A percentile compares a stretch with the other conserved stretches of the same genome.
phyloP scores from a whole-genome alignment of 805 yeast species.

The Ogataea angusta region DNA sequence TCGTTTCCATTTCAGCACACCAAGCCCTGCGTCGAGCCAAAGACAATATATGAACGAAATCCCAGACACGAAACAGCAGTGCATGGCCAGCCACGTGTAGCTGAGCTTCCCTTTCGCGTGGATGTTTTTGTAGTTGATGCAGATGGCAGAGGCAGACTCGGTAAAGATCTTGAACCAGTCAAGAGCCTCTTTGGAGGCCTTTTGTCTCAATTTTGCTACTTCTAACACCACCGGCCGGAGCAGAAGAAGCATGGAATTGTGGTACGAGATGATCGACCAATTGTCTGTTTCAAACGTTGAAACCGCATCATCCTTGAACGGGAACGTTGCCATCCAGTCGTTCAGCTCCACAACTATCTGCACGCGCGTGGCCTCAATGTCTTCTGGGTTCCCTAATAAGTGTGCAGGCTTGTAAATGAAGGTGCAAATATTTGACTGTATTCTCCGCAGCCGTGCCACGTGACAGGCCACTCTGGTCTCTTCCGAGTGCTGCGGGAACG shows the following conservation, averaged over 20 bases:
- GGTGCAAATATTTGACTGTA: conserved; percentile 34
- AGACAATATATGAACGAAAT: too few species aligned
- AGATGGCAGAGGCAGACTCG: too few species aligned
- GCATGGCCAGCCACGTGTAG: too few species aligned
- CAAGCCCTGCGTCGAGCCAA: too few species aligned
- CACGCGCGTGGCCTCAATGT: conserved; percentile 28
- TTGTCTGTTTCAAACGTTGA: conserved; percentile 32
- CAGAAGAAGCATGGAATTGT: conserved; percentile 32
- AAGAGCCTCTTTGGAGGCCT: too few species aligned
- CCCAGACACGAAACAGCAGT: too few species aligned
- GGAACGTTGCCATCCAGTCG: conserved; percentile 33
- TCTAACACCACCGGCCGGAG: conserved; percentile 32
- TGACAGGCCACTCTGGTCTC: conserved; percentile 29
- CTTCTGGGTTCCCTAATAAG: conserved; percentile 20
- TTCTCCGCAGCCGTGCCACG: conserved; percentile 32
- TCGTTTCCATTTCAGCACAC: too few species aligned
- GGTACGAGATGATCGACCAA: conserved; percentile 35
- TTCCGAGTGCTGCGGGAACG: conserved; percentile 25
- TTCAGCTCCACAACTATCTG: conserved; percentile 33
- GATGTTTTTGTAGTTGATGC: too few species aligned
- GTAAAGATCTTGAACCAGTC: too few species aligned
- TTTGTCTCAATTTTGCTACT: conserved; percentile 8
- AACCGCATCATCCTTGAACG: conserved; percentile 23
- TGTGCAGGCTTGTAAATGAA: conserved; percentile 32
- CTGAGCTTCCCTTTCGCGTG: too few species aligned